Evolutionary conservation across 2,329 filamentous ascomycete species (phyloP).

Genomic region (Trichoderma asperellum): DNA sequence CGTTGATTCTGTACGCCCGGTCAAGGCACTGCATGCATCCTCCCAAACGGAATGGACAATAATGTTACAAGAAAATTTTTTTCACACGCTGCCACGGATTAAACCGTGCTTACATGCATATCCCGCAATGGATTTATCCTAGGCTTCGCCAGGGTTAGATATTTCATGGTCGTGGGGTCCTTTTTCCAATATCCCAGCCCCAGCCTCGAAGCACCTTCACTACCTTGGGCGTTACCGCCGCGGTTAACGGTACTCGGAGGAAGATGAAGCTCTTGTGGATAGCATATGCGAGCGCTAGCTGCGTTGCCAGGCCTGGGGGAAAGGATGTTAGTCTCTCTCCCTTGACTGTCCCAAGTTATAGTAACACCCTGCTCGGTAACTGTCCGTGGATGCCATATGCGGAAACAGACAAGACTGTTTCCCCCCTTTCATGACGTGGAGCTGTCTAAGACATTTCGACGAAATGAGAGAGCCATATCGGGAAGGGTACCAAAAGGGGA

Average conservation of each 20-base stretch:
- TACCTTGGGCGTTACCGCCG: constrained; percentile 90
- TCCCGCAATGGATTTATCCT: background rate
- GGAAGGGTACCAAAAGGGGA: background rate
- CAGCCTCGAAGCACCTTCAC: constrained; percentile 83
- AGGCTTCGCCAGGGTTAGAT: background rate
- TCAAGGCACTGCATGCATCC: background rate
- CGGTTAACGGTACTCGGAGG: constrained; percentile 87
- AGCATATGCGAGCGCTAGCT: constrained; percentile 90
- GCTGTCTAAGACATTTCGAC: constrained; percentile 9
- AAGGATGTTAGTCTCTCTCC: constrained; percentile 34
- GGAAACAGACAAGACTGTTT: background rate
- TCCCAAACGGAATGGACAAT: constrained; percentile 2
- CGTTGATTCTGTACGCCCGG: background rate
- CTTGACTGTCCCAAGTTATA: background rate
- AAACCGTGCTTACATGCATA: constrained; percentile 17
- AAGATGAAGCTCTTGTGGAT: constrained; percentile 99
- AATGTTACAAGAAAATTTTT: constrained; percentile 12
- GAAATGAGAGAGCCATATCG: background rate
- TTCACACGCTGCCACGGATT: background rate
- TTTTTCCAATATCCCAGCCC: constrained; percentile 95
- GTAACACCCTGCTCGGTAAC: background rate
- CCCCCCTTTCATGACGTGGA: constrained; percentile 5
- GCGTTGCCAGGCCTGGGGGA: constrained; percentile 67
- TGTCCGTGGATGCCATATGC: background rate
- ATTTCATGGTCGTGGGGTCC: constrained; percentile 39